Evolutionary conservation across 495 filamentous ascomycete genomes (phyloP).

Genomic region (Lasiosphaeriaceae sp.): DNA sequence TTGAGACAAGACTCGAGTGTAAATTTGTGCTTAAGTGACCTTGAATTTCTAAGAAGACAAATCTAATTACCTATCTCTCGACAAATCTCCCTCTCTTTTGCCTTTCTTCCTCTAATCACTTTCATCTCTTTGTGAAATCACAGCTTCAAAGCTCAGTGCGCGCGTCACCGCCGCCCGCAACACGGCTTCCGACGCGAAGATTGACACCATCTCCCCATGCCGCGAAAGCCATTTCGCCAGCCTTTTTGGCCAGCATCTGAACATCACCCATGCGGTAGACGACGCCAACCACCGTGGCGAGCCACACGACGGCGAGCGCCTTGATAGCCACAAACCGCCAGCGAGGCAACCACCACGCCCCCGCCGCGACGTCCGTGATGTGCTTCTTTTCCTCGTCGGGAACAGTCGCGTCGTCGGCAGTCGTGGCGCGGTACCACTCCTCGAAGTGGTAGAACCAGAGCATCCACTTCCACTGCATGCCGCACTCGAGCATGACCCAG

Average conservation of each 20-base stretch:
- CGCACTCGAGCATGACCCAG: background rate
- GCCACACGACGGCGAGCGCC: background rate
- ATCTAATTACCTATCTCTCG: too few relatives aligned
- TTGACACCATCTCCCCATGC: background rate
- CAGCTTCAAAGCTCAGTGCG: background rate
- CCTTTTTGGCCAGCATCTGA: background rate
- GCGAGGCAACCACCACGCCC: slow-evolving; percentile 1
- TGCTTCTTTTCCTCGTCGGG: background rate
- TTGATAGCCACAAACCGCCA: slow-evolving; percentile 2
- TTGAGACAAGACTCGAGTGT: too few relatives aligned
- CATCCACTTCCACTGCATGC: slow-evolving; percentile 4
- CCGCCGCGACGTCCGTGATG: background rate
- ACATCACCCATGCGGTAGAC: background rate
- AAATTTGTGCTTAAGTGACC: too few relatives aligned
- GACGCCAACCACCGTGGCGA: background rate
- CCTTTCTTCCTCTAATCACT: too few relatives aligned
- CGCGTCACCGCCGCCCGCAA: background rate
- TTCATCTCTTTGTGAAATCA: background rate
- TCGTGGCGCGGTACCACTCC: background rate
- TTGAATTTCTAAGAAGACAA: too few relatives aligned
- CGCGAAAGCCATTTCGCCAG: background rate
- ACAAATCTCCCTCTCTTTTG: too few relatives aligned
- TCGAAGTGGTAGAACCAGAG: background rate
- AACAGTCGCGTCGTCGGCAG: background rate
- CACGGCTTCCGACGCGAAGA: background rate